Evolutionary conservation across 73 alveolate species (phyloP).

Genomic region (Paramecium pentaurelia): DNA sequence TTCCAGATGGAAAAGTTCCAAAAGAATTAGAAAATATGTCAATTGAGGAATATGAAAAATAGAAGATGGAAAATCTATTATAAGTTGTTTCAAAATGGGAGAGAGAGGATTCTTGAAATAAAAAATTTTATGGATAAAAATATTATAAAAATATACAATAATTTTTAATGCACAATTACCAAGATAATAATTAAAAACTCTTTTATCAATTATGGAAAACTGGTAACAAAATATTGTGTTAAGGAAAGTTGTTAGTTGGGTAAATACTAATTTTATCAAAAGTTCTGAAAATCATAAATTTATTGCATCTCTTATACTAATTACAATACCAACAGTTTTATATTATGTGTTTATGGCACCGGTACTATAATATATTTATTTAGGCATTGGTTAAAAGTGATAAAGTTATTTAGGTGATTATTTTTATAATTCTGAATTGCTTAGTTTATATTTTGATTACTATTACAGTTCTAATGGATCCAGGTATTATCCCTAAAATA

Average conservation of each 20-base stretch:
- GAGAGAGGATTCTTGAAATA: not conserved
- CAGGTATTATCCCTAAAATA: slow-evolving; percentile 57
- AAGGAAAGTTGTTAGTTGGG: slow-evolving; percentile 51
- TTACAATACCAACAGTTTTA: slow-evolving; percentile 35
- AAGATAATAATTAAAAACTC: not conserved
- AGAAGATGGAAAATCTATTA: not conserved
- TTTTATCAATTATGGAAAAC: slow-evolving; percentile 54
- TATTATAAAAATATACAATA: not conserved
- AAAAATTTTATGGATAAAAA: not conserved
- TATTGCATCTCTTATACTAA: slow-evolving; percentile 34
- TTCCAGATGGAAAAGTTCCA: slow-evolving; percentile 8
- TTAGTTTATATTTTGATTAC: not conserved
- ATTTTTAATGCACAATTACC: not conserved
- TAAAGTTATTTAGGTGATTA: not conserved
- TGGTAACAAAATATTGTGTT: slow-evolving; percentile 35
- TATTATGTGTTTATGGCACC: slow-evolving; percentile 50
- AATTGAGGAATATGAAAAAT: not conserved
- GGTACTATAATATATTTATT: not conserved
- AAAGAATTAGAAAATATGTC: not conserved
- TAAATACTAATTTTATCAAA: not conserved
- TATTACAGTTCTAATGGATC: slow-evolving; percentile 40
- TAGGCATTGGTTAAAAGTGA: not conserved
- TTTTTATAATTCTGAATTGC: not conserved
- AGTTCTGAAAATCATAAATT: slow-evolving; percentile 59
- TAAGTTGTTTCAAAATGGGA: not conserved